These are phyloP conservation scores for Pleurotus salmoneostramineus DNA, from an alignment of 768 basidiomycete species.

Conservation along the genomic window DNA sequence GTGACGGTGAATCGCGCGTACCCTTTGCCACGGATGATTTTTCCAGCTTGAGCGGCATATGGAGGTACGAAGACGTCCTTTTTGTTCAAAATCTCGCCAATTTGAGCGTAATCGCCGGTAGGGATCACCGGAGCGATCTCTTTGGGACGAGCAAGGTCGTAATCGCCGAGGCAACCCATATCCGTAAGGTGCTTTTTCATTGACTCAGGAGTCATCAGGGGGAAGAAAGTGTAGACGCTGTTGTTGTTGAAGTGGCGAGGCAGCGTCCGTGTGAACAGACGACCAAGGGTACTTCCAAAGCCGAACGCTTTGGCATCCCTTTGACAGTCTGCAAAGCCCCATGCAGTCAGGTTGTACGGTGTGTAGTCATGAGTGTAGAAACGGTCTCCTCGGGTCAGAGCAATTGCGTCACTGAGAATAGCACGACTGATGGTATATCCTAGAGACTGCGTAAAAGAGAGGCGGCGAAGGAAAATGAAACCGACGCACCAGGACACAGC, in stretches of 20 bases:
- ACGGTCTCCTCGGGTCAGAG: conserved; percentile 81
- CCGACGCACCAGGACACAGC: conserved; percentile 66
- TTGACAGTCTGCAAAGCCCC: conserved; percentile 84
- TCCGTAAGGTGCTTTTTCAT: conserved; percentile 62
- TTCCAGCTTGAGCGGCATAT: conserved; percentile 45
- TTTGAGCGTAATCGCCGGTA: conserved; percentile 45
- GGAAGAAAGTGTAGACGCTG: conserved; percentile 83
- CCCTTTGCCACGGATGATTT: conserved; percentile 60
- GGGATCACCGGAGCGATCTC: conserved; percentile 18
- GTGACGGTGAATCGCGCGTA: conserved; percentile 20
- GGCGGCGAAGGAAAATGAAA: not conserved
- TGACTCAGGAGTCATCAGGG: conserved; percentile 73
- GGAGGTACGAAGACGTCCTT: conserved; percentile 39
- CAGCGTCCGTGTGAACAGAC: conserved; percentile 69
- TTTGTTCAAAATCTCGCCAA: conserved; percentile 49
- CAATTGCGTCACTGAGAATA: conserved; percentile 83
- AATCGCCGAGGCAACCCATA: conserved; percentile 48
- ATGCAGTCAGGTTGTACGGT: conserved; percentile 73
- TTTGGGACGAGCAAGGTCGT: conserved; percentile 51
- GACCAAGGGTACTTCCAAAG: conserved; percentile 73
- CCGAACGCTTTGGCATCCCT: conserved; percentile 68
- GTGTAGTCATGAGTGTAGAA: conserved; percentile 83
- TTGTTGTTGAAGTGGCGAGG: conserved; percentile 66
- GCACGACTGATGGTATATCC: conserved; percentile 83
- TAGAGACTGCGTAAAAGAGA: conserved; percentile 15